Evolutionary conservation across 139 green algal species (phyloP), one percentile per base, ranked within the genome.

Genomic region (Tetradesmus obliquus): DNA sequence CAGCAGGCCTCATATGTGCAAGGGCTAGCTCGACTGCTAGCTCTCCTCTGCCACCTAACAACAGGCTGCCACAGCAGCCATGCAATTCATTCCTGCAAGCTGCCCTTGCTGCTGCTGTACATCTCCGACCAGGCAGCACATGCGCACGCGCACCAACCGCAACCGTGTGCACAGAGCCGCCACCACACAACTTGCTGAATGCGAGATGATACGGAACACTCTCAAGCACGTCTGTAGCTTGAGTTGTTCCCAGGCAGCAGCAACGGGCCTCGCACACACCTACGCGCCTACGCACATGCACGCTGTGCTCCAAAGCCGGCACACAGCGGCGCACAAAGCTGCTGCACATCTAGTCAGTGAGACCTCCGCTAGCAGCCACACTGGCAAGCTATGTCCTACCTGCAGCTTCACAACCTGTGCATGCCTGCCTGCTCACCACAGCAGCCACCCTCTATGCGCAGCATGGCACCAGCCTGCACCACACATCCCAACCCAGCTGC

Each of bases 41-140:
- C 60, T 13, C 2, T 13, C 60, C 2, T 71, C 60, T 13, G 7
- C 60, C n/a, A 51, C n/a, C 24, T 15, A 54, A 51, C 74, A 10
- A 82, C 24, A 45, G n/a, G n/a, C 74, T 82, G 74, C 20, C 74
- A 55, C n/a, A 55, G 6, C n/a, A 51, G 74, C 74, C 74, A 82
- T 82, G n/a, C 32, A 54, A 54, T 24, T 76, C 79, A 55, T 83
- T 83, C 79, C 79, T 83, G 79, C 79, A 54, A 54, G 79, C 79
- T 19, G 79, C 24, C 79, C n/a, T 17, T 83, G 32, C 66, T 76
- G 66, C 66, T 76, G 66, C 79, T 83, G 79, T 45, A 19, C 79
- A 83, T 20, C 15, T 3, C 5, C 22, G 6, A 19, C 79, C 19
- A 55, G 66, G 66, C 60, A 71, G 60, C 15, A 76, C 66, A n/a